Evolutionary conservation across 1,284 basidiomycete genomes (phyloP), one percentile per base, ranked within the genome.

Genomic region (Trichosporon coremiiforme): DNA sequence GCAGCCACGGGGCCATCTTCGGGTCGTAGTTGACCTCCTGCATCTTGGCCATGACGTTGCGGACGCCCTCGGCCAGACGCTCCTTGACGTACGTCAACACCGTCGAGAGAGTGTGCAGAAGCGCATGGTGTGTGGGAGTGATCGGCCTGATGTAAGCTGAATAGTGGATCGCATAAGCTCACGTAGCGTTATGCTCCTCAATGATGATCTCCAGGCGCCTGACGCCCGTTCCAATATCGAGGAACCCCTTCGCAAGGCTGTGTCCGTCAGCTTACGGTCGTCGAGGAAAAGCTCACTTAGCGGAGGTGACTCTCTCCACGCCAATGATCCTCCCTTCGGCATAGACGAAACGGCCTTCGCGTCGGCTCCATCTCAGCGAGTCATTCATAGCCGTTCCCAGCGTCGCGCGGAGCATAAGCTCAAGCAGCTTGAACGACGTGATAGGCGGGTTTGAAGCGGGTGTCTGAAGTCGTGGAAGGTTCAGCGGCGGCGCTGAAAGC

Each of bases 111-210:
- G 76, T 76, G 68, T 81, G 75, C 12, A 81, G 67, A 0, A 83
- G 72, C 0, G 81, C 80, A 62, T 82, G 82, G 70, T 82, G 81
- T 0, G 81, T 82, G 0, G 80, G 76, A 0, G 81, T 81, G 20
- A 80, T 65, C 0, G 77, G 75, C 10, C 81, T 82, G 0, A 45
- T 0, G 22, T 64, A 12, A 72, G 62, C 68, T 22, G n/a, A n/a
- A n/a, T n/a, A n/a, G n/a, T n/a, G n/a, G n/a, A n/a, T n/a, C n/a
- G n/a, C n/a, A n/a, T n/a, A n/a, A n/a, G n/a, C n/a, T 33, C 50
- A 79, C 80, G 70, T 72, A 6, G 71, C 50, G 67, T 72, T 75
- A 29, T 79, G 75, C 22, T 69, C 71, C 50, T 79, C 76, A 12
- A 79, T 68, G n/a, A 81, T 72, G 10, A 79, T 72, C 66, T 82